Conservation (phyloP, 768 basidiomycete genomes). For the Suillus ampliporus region DNA sequence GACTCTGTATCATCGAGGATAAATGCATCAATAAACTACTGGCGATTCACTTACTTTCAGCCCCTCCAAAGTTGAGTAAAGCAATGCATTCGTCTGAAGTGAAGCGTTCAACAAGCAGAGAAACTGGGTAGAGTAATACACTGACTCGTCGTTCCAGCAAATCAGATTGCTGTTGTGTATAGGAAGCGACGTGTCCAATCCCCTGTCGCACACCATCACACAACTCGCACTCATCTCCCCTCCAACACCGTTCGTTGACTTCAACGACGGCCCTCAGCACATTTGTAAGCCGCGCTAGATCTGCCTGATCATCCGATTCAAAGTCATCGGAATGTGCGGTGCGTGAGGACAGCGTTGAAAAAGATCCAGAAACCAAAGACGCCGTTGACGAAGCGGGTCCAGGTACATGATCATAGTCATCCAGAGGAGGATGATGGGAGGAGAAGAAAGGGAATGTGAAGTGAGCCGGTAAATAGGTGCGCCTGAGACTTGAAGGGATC, state of each 20-base stretch:
- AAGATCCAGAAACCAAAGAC: conserved; percentile 20
- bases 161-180: conserved; percentile 76
- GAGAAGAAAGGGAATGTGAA: conserved; percentile 61
- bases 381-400: conserved; percentile 24
- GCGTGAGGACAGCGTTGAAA: conserved; percentile 20
- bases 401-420: conserved; percentile 38
- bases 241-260: conserved; percentile 82
- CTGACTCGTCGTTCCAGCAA: conserved; percentile 74
- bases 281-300: conserved; percentile 82
- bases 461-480: conserved; percentile 72
- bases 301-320: conserved; percentile 63
- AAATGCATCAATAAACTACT: conserved; percentile 15
- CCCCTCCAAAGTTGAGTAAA: conserved; percentile 75
- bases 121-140: conserved; percentile 11
- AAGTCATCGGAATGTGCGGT: conserved; percentile 25
- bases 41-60: conserved; percentile 60
- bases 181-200: conserved; percentile 66
- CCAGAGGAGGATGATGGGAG: conserved; percentile 36
- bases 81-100: conserved; percentile 60
- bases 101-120: conserved; percentile 12
- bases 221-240: conserved; percentile 81
- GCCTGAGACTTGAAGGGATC: conserved; percentile 62
- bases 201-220: conserved; percentile 80
- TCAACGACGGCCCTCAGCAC: conserved; percentile 80
- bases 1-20: conserved; percentile 47